phyloP scores from a whole-genome alignment of 2,329 filamentous ascomycete species.

The Arthrobotrys conoides region DNA sequence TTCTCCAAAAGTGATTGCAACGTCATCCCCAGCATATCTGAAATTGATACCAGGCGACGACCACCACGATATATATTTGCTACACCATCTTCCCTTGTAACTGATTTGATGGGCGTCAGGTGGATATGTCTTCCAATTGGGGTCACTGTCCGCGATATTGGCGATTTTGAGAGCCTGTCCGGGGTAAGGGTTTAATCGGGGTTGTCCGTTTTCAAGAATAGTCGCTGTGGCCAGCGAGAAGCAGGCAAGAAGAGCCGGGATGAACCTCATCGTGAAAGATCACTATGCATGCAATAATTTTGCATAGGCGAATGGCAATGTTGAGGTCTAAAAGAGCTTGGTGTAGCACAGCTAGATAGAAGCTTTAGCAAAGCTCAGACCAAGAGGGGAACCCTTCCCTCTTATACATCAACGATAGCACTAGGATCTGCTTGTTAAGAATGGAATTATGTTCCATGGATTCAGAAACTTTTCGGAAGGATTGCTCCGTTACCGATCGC shows the following conservation, averaged over 20 bases:
- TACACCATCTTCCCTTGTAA: conserved; percentile 77
- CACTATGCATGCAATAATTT: not conserved
- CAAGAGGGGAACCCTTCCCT: not conserved
- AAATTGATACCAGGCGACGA: conserved; percentile 73
- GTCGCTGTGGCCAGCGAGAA: conserved; percentile 34
- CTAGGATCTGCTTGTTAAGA: not conserved
- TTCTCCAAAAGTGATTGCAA: conserved; percentile 55
- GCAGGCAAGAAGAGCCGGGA: conserved; percentile 37
- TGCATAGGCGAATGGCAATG: not conserved
- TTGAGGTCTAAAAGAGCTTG: not conserved
- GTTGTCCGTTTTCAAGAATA: conserved; percentile 53
- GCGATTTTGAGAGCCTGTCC: conserved; percentile 47
- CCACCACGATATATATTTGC: conserved; percentile 74
- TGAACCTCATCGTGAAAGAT: conserved; percentile 31
- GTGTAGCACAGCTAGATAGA: not conserved
- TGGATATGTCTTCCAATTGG: conserved; percentile 70
- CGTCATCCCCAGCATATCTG: conserved; percentile 71
- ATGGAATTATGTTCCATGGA: conserved; percentile 7
- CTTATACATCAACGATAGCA: conserved; percentile 14
- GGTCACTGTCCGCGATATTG: conserved; percentile 26
- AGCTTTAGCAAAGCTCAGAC: not conserved
- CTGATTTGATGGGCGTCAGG: conserved; percentile 72
- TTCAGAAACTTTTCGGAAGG: conserved; percentile 18
- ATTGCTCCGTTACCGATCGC: conserved; percentile 38
- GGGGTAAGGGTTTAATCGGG: conserved; percentile 50